Base-by-base conservation (phyloP, 768 basidiomycete genomes). In the Sporobolomyces roseus region DNA sequence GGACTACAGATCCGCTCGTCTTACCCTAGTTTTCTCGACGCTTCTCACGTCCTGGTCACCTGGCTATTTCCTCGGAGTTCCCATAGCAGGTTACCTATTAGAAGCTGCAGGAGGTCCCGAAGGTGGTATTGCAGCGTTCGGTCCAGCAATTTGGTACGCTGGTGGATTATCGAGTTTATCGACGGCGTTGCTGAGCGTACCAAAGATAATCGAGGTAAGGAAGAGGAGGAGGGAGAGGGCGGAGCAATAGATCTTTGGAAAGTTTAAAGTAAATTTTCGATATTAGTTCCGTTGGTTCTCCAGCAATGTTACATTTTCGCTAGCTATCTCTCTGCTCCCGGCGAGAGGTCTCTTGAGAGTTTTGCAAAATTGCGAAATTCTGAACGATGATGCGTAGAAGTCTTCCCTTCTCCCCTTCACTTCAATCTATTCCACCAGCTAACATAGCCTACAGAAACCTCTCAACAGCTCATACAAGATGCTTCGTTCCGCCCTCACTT, bases 71-170 rank as follows among this genome's bases (percentile, higher is more conserved):
- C 50, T 72, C 48, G 76, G 76, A 10, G 45, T 68, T 0, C 76
- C 76, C 8, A 72, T 77, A 38, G 76, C 75, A 0, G 76, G 76
- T 8, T 74, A 70, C 48, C 67, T 77, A 4, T 58, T 77, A 27
- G 62, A 75, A 48, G 76, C 76, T 2, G 68, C 59, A 43, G 76
- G 74, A 36, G 76, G 75, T 1, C 59, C 66, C 17, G 49, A 63
- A 29, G 53, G 53, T 19, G 76, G 75, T 12, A 48, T 67, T 36
- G 25, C 50, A 25, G 72, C 75, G 8, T 77, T 71, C 38, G 50
- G 74, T 35, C 72, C 71, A 7, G 75, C 77, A 6, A 74, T 76
- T 38, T 73, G 72, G 41, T 77, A 75, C 50, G 68, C 75, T 2
- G 66, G 54, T 9, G 55, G 16, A 2, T 33, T 68, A 1, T 61